Evolutionary conservation across 257 asterid genomes (phyloP).

Genomic region (Solanum piurae): DNA sequence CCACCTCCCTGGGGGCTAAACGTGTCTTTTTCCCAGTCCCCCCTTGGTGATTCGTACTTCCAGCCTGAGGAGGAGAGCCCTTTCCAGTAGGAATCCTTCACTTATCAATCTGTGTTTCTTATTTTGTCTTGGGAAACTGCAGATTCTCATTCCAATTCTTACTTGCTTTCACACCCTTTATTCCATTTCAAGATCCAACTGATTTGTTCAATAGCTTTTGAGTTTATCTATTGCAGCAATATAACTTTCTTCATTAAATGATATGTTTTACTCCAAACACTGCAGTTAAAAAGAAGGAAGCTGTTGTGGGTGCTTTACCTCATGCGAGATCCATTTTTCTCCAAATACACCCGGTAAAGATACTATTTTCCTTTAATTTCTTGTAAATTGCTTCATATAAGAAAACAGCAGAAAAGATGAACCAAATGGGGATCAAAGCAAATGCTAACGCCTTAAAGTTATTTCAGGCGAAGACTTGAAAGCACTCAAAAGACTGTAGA

Average conservation of each 20-base stretch:
- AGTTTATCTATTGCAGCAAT: neutral
- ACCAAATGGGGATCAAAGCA: neutral
- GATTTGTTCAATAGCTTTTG: neutral
- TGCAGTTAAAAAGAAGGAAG: slow-evolving; percentile 80
- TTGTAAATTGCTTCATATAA: neutral
- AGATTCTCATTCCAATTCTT: neutral
- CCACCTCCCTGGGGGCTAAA: neutral
- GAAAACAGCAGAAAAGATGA: neutral
- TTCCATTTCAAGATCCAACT: neutral
- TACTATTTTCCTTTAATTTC: neutral
- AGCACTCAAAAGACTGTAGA: slow-evolving; percentile 54
- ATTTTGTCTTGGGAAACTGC: neutral
- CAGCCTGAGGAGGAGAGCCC: neutral
- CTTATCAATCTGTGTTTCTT: neutral
- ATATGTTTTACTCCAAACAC: neutral
- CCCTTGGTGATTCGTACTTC: neutral
- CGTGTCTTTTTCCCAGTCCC: neutral
- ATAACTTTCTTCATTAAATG: neutral
- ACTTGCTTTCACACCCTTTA: neutral
- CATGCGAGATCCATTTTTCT: slow-evolving; percentile 95
- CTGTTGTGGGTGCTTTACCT: slow-evolving; percentile 89
- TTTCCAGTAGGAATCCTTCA: neutral
- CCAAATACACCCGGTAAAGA: slow-evolving; percentile 71
- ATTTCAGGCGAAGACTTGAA: slow-evolving; percentile 68
- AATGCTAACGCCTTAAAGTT: slow-evolving; percentile 9